phyloP scores from a whole-genome alignment of 305 asterid genomes.

The Salvia sclarea region DNA sequence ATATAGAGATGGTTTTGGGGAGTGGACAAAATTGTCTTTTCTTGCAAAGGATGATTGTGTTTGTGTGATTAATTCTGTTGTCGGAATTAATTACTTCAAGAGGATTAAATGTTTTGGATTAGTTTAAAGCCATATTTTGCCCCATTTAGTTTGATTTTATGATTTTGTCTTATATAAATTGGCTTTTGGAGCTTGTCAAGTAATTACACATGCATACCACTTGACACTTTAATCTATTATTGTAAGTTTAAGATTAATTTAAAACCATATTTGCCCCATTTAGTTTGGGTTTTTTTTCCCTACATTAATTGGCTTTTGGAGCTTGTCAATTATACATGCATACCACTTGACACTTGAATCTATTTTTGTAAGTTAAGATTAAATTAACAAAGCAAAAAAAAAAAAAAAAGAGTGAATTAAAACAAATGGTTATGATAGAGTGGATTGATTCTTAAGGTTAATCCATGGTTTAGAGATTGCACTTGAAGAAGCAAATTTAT shows the following conservation, averaged over 20 bases:
- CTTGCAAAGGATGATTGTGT: constrained; percentile 5
- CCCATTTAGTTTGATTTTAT: no score
- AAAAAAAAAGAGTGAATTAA: neutral
- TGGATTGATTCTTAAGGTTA: neutral
- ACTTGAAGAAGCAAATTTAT: neutral
- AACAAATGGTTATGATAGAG: neutral
- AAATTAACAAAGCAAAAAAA: no score
- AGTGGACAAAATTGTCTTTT: constrained; percentile 33
- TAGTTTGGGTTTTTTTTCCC: no score
- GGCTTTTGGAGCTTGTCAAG: no score
- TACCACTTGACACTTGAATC: no score
- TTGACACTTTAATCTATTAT: no score
- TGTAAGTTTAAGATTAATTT: neutral
- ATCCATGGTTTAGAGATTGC: neutral
- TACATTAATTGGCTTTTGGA: no score
- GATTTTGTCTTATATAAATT: no score
- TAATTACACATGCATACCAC: no score
- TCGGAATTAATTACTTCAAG: neutral
- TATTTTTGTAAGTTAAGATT: neutral
- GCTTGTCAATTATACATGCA: no score
- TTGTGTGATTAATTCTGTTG: neutral
- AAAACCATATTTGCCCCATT: no score
- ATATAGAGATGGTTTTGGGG: constrained; percentile 5
- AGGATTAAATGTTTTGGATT: no score
- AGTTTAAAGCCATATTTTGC: neutral